These are phyloP conservation scores for Russula sp. DNA, from an alignment of 768 basidiomycete species.

Conservation along the genomic window DNA sequence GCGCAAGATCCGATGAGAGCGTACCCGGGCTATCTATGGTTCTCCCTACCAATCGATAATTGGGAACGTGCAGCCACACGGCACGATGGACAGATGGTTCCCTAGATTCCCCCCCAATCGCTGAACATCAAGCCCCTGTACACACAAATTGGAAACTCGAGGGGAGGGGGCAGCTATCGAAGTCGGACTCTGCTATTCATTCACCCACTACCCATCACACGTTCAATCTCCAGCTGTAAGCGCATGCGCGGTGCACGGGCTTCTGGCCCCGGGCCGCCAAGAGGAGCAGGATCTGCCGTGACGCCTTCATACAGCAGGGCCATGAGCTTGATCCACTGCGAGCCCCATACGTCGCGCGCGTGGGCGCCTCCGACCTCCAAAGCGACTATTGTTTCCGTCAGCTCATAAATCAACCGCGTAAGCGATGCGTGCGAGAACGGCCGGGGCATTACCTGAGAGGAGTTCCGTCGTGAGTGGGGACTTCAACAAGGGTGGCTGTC, in stretches of 20 bases:
- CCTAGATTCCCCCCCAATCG: neutral
- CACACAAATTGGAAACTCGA: conserved; percentile 9
- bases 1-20: conserved; percentile 12
- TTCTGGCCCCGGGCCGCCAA: conserved; percentile 31
- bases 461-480: conserved; percentile 59
- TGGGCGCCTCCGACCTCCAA: conserved; percentile 64
- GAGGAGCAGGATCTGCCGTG: conserved; percentile 42
- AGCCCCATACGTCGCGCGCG: conserved; percentile 62
- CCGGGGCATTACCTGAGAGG: conserved; percentile 47
- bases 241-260: conserved; percentile 47
- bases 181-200: neutral
- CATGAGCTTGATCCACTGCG: conserved; percentile 72
- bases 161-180: neutral
- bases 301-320: conserved; percentile 58
- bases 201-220: conserved; percentile 39
- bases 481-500: conserved; percentile 45
- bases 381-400: conserved; percentile 41
- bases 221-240: conserved; percentile 60
- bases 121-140: conserved; percentile 5
- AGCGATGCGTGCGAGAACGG: neutral
- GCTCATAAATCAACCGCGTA: conserved; percentile 6
- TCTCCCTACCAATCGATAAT: conserved; percentile 9
- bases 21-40: conserved; percentile 5
- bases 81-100: neutral
- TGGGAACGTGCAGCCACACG: conserved; percentile 4